Percentiles rank a stretch among this genome's conserved stretches.
Conservation (phyloP, 257 asterid genomes). For the Ophiorrhiza pumila region DNA sequence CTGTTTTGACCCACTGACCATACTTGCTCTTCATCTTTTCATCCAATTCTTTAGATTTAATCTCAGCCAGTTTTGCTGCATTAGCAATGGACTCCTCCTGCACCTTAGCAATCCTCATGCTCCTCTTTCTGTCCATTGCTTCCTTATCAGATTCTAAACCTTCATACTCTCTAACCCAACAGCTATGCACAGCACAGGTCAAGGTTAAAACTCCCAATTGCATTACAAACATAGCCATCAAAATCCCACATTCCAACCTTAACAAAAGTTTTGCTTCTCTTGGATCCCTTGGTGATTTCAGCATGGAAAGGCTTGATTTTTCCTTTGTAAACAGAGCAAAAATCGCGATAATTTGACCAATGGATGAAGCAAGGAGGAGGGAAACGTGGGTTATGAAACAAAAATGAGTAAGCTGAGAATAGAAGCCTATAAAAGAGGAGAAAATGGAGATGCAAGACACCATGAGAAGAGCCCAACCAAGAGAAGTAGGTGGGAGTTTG, state of each 20-base stretch:
- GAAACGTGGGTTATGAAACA: constrained; percentile 61
- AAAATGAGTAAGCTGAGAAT: constrained; percentile 52
- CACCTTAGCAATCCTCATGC: constrained; percentile 42
- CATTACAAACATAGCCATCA: constrained; percentile 74
- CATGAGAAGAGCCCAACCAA: constrained; percentile 57
- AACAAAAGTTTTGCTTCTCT: constrained; percentile 62
- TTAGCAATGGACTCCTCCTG: constrained; percentile 49
- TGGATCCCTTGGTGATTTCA: constrained; percentile 55
- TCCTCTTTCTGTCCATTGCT: constrained; percentile 44
- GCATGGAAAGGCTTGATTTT: constrained; percentile 45
- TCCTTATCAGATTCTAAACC: constrained; percentile 53
- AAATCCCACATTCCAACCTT: constrained; percentile 73
- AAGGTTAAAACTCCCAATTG: constrained; percentile 50
- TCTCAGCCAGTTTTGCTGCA: constrained; percentile 35
- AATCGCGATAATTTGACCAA: constrained; percentile 51
- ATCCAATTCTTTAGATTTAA: constrained; percentile 45
- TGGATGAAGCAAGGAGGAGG: constrained; percentile 57
- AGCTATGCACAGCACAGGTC: constrained; percentile 54
- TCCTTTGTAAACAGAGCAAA: constrained; percentile 59
- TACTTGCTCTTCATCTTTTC: constrained; percentile 62
- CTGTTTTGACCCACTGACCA: constrained; percentile 44
- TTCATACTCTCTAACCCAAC: constrained; percentile 53
- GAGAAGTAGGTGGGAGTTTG: constrained; percentile 66
- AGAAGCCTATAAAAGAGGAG: constrained; percentile 62
- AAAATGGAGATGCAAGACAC: constrained; percentile 53